A percentile compares a stretch with the other conserved stretches of the same genome.
Evolutionary conservation across 1,139 yeast species (phyloP).

Genomic region (Geotrichum cucujoidarum): DNA sequence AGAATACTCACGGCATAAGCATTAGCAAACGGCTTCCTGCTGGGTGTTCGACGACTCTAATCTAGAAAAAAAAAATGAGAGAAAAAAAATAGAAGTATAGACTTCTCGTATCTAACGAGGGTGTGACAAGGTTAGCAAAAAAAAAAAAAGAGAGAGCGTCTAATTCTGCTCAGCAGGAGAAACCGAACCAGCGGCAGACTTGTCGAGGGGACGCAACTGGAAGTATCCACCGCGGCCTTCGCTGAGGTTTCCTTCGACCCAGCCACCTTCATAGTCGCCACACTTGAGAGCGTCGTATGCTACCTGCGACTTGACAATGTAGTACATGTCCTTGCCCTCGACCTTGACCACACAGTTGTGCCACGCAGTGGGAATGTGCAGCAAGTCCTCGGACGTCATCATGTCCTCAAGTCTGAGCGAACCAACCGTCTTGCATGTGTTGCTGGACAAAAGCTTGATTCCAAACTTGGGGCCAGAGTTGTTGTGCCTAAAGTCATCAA

Average conservation of each 20-base stretch:
- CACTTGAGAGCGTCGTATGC: slow-evolving; percentile 15
- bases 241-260: slow-evolving; percentile 14
- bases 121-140: too few relatives aligned
- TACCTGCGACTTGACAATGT: slow-evolving; percentile 19
- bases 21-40: too few relatives aligned
- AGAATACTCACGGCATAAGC: too few relatives aligned
- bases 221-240: slow-evolving; percentile 16
- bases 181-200: neutral
- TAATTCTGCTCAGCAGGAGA: neutral
- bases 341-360: slow-evolving; percentile 19
- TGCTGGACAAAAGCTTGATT: slow-evolving; percentile 17
- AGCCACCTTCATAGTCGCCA: slow-evolving; percentile 15
- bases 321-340: slow-evolving; percentile 10
- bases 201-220: neutral
- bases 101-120: too few relatives aligned
- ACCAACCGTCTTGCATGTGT: slow-evolving; percentile 15
- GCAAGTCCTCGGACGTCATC: slow-evolving; percentile 18
- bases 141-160: too few relatives aligned
- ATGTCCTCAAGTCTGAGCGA: slow-evolving; percentile 15
- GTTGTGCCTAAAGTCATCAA: slow-evolving; percentile 12
- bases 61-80: too few relatives aligned
- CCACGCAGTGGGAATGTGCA: slow-evolving; percentile 22
- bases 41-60: too few relatives aligned
- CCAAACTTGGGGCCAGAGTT: slow-evolving; percentile 21
- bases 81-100: too few relatives aligned